phyloP scores from a whole-genome alignment of 1,139 yeast species.

The Magnusiomyces ingens region DNA sequence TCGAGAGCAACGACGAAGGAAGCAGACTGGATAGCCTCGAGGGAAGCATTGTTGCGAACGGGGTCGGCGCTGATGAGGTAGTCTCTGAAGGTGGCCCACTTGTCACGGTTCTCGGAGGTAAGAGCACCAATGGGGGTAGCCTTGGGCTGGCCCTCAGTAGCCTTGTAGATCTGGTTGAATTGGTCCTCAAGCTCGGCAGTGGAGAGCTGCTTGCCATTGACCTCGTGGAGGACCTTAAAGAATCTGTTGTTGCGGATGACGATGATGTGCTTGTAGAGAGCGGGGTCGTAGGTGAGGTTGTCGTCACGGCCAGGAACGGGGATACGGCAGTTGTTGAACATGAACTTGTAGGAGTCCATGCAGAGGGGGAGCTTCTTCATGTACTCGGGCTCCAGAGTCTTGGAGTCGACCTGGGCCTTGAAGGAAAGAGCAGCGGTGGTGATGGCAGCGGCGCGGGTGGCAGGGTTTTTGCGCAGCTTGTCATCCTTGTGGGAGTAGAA shows the following conservation, averaged over 20 bases:
- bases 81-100: slow-evolving; percentile 59
- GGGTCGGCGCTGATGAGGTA: slow-evolving; percentile 53
- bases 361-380: slow-evolving; percentile 79
- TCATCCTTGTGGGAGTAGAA: slow-evolving; percentile 77
- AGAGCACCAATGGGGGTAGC: slow-evolving; percentile 66
- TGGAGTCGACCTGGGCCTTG: slow-evolving; percentile 34
- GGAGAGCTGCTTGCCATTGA: slow-evolving; percentile 48
- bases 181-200: slow-evolving; percentile 61
- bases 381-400: slow-evolving; percentile 59
- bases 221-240: slow-evolving; percentile 62
- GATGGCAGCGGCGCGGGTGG: slow-evolving; percentile 65
- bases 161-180: slow-evolving; percentile 45
- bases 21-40: slow-evolving; percentile 67
- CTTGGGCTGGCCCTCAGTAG: slow-evolving; percentile 40
- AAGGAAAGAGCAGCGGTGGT: slow-evolving; percentile 37
- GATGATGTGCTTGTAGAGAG: slow-evolving; percentile 61
- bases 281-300: slow-evolving; percentile 36
- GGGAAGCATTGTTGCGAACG: slow-evolving; percentile 42
- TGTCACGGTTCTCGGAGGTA: slow-evolving; percentile 82
- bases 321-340: slow-evolving; percentile 86
- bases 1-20: slow-evolving; percentile 81
- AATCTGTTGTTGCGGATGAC: slow-evolving; percentile 74
- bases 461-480: slow-evolving; percentile 52
- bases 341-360: slow-evolving; percentile 86
- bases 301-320: slow-evolving; percentile 48